A percentile compares a stretch with the other conserved stretches of the same genome.
phyloP scores from a whole-genome alignment of 2,329 filamentous ascomycete species.

The Trichoderma harzianum region DNA sequence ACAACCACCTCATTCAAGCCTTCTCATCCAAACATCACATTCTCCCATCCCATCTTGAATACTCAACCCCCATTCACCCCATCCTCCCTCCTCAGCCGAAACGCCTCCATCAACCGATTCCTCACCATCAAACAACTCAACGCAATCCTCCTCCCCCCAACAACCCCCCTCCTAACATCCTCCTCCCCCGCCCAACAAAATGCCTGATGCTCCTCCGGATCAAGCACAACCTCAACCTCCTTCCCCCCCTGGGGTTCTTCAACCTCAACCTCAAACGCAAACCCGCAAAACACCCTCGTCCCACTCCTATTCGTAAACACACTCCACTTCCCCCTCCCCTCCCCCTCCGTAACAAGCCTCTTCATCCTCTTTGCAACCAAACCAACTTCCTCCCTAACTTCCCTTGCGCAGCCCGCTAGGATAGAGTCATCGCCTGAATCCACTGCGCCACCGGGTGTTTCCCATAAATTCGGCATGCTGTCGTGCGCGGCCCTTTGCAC shows the following conservation, averaged over 20 bases:
- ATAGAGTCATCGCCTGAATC: slow-evolving; percentile 42
- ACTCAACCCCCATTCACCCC: neutral
- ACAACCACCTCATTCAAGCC: neutral
- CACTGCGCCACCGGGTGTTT: slow-evolving; percentile 47
- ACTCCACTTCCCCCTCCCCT: slow-evolving; percentile 22
- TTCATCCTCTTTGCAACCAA: slow-evolving; percentile 32
- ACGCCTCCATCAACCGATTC: slow-evolving; percentile 31
- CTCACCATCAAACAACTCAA: slow-evolving; percentile 30
- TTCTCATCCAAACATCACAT: too few species aligned
- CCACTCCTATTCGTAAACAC: slow-evolving; percentile 36
- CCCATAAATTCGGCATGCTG: slow-evolving; percentile 46
- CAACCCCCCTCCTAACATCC: slow-evolving; percentile 30
- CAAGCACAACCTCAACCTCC: slow-evolving; percentile 30
- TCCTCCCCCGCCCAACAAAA: slow-evolving; percentile 40
- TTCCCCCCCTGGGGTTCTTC: slow-evolving; percentile 12
- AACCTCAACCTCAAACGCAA: slow-evolving; percentile 39
- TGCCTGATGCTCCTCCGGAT: slow-evolving; percentile 41
- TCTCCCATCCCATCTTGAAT: neutral
- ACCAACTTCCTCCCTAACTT: slow-evolving; percentile 48
- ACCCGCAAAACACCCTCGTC: slow-evolving; percentile 29
- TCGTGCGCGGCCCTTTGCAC: slow-evolving; percentile 45
- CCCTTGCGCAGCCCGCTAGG: slow-evolving; percentile 43
- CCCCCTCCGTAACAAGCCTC: slow-evolving; percentile 30
- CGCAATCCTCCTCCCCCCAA: slow-evolving; percentile 29
- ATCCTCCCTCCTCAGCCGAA: slow-evolving; percentile 25